Evolutionary conservation across 1,284 basidiomycete species (phyloP), one percentile per base, ranked within the genome.

Genomic region (Sporisorium exsertum): DNA sequence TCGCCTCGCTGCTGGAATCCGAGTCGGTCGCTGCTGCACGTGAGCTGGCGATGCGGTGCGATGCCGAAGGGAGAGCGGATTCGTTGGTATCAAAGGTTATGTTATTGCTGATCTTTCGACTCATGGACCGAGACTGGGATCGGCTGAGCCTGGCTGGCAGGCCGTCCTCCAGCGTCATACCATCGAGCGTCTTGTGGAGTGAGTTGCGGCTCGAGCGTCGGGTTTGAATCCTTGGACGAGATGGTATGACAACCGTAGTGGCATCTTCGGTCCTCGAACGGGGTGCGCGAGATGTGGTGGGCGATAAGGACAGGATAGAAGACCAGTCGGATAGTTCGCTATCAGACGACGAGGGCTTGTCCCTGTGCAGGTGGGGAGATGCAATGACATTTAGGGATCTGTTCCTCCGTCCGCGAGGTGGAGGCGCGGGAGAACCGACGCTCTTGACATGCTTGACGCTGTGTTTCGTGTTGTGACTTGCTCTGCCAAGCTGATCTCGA

Each of bases 261-360:
- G 49, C 27, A 12, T 58, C 61, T 37, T 58, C 46, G 15, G 32
- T 43, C n/a, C 47, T 55, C 7, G 58, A 54, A 12, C 27, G 42
- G n/a, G 60, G 70, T 8, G 57, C 49, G 29, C 70, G 63, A 35
- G 70, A 77, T 22, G 59, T 29, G 15, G 73, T 61, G 2, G 74
- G 74, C 9, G 75, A 77, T 26, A 56, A 26, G 8, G 68, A 74
- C 12, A 56, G 35, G 9, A 76, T 53, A 16, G 73, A 71, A 3
- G 73, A 74, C 73, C 76, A 76, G 43, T 78, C 76, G 13, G 72
- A 70, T 15, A 24, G 62, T 45, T 75, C 69, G 58, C 76, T 78
- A n/a, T 64, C 66, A 29, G 65, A 69, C 1, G 71, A 72, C 7
- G 55, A 42, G 15, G 76, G 65, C 26, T 58, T 67, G 58, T 75